A percentile compares a stretch with the other conserved stretches of the same genome.
Evolutionary conservation across 202 grass and related monocot genomes (phyloP).

Genomic region (Setaria viridis): DNA sequence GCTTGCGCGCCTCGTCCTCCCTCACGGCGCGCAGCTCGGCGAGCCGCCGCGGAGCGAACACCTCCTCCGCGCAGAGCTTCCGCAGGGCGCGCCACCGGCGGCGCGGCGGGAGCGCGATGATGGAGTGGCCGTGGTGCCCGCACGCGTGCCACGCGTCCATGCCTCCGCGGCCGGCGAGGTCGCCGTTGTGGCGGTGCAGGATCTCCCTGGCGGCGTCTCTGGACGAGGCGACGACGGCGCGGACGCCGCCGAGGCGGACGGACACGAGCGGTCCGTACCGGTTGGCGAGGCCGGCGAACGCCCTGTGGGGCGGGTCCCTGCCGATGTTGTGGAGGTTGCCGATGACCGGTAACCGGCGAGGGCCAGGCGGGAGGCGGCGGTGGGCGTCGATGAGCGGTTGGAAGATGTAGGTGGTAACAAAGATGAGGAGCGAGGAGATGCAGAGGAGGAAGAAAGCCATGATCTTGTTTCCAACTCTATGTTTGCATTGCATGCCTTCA

Average conservation of each 20-base stretch:
- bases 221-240: neutral
- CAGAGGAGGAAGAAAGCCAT: neutral
- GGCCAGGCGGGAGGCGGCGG: neutral
- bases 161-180: neutral
- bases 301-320: neutral
- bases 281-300: neutral
- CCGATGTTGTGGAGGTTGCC: constrained; percentile 10
- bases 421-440: neutral
- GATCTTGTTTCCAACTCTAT: no score
- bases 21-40: no score
- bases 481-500: no score
- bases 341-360: neutral
- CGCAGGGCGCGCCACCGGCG: neutral
- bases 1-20: no score
- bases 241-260: neutral
- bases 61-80: neutral
- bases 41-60: neutral
- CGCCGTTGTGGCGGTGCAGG: neutral
- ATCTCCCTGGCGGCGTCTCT: neutral
- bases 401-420: neutral
- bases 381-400: neutral
- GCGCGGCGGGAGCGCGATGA: neutral
- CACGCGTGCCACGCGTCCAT: neutral
- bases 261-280: neutral
- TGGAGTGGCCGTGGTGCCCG: neutral